These are phyloP conservation scores for Sporothrix sp. DNA, from an alignment of 2,329 filamentous ascomycete genomes.

Conservation along the genomic window DNA sequence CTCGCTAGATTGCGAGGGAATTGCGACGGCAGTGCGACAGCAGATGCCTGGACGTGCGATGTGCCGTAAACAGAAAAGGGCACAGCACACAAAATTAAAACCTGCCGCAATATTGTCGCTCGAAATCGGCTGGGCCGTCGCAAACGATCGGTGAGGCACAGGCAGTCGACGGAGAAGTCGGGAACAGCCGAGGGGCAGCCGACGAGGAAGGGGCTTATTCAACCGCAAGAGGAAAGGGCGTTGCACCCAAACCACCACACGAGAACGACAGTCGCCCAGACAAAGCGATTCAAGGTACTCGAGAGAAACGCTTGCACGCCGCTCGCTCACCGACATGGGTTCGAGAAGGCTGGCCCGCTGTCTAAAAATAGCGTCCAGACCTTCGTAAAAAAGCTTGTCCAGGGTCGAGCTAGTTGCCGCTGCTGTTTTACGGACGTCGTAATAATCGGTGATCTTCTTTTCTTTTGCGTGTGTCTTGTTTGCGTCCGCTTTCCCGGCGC, in stretches of 20 bases:
- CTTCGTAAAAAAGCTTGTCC: background rate
- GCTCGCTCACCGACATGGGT: too few relatives aligned
- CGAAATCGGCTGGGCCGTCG: background rate
- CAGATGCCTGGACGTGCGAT: too few relatives aligned
- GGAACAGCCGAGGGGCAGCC: background rate
- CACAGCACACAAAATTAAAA: background rate
- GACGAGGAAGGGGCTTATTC: too few relatives aligned
- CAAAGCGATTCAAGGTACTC: too few relatives aligned
- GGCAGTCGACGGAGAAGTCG: background rate
- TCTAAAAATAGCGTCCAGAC: constrained; percentile 7
- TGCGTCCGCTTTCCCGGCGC: too few relatives aligned
- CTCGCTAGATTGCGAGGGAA: too few relatives aligned
- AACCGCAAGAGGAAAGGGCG: background rate
- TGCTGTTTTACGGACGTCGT: too few relatives aligned
- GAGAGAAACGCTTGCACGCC: too few relatives aligned
- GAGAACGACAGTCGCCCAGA: background rate
- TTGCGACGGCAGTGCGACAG: background rate
- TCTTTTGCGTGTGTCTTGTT: too few relatives aligned
- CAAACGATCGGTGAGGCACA: background rate
- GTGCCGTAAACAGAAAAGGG: background rate
- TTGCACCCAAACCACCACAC: background rate
- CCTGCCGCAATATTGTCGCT: background rate
- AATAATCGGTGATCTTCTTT: too few relatives aligned
- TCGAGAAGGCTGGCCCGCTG: too few relatives aligned
- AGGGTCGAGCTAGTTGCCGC: background rate